phyloP scores from a whole-genome alignment of 2,329 filamentous ascomycete genomes.

The Beauveria rudraprayagi region DNA sequence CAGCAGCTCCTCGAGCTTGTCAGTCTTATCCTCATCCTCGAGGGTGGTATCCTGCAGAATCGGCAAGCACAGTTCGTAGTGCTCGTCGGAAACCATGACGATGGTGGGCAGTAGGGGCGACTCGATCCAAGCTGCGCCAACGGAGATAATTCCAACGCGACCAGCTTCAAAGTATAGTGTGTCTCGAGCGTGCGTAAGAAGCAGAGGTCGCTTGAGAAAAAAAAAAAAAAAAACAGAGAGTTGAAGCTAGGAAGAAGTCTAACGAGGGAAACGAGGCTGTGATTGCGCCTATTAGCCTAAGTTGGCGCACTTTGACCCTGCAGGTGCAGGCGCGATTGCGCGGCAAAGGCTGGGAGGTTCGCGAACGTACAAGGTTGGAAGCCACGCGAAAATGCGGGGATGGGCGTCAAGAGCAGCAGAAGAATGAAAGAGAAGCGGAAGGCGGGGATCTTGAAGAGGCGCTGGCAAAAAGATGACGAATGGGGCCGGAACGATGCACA shows the following conservation, averaged over 20 bases:
- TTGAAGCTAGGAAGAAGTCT: neutral
- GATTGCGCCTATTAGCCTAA: neutral
- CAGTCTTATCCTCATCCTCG: constrained; percentile 92
- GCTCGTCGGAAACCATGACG: constrained; percentile 83
- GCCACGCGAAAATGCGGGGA: constrained; percentile 1
- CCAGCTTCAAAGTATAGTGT: neutral
- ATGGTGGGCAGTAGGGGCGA: neutral
- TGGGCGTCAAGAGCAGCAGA: neutral
- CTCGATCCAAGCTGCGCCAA: neutral
- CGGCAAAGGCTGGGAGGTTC: neutral
- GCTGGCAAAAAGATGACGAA: neutral
- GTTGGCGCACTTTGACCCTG: neutral
- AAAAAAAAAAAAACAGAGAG: neutral
- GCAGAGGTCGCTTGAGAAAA: neutral
- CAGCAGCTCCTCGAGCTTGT: constrained; percentile 80
- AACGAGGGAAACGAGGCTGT: neutral
- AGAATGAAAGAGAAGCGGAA: neutral
- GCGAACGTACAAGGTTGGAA: constrained; percentile 2
- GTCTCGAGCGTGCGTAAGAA: neutral
- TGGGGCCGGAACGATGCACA: neutral
- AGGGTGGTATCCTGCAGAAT: constrained; percentile 74
- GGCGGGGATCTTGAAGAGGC: neutral
- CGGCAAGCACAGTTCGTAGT: constrained; percentile 85
- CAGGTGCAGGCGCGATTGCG: constrained; percentile 9
- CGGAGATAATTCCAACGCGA: constrained; percentile 1